Percentiles rank a stretch among this genome's conserved stretches.
Evolutionary conservation across 371 early-diverging fungal genomes (phyloP).

Genomic region (Mortierella sp.): DNA sequence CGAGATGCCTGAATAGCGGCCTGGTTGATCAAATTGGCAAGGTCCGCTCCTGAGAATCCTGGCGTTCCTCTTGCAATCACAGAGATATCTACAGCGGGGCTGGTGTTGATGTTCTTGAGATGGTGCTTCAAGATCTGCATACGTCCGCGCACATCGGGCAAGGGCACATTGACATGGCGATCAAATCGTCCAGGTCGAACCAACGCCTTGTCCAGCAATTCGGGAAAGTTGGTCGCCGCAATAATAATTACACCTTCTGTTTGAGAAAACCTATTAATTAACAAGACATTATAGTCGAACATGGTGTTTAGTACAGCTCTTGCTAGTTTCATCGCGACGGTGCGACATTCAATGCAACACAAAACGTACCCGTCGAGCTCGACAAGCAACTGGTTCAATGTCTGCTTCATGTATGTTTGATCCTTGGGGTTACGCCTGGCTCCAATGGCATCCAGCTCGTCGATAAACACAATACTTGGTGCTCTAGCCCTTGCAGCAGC

Average conservation of each 20-base stretch:
- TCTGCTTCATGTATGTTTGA: conserved; percentile 95
- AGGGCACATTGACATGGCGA: conserved; percentile 93
- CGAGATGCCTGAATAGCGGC: conserved; percentile 96
- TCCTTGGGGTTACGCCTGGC: conserved; percentile 95
- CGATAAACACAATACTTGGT: conserved; percentile 99
- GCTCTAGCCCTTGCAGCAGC: conserved; percentile 95
- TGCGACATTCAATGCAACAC: not conserved
- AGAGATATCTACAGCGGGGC: conserved; percentile 78
- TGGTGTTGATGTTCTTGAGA: conserved; percentile 78
- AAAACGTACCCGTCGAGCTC: conserved; percentile 92
- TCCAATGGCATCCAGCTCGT: conserved; percentile 99
- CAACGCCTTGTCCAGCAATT: conserved; percentile 97
- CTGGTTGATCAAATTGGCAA: conserved; percentile 96
- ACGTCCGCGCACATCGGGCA: conserved; percentile 97
- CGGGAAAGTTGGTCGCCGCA: conserved; percentile 99
- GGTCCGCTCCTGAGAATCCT: conserved; percentile 98
- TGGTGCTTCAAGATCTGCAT: conserved; percentile 94
- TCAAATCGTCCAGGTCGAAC: conserved; percentile 99
- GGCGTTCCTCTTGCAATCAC: conserved; percentile 97
- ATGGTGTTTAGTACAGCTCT: too few relatives aligned
- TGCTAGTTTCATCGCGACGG: too few relatives aligned
- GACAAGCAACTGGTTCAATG: conserved; percentile 96
- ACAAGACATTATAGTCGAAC: too few relatives aligned
- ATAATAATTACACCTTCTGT: conserved; percentile 97
- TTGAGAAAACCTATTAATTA: conserved; percentile 75